Percentiles rank a stretch among this genome's conserved stretches.
Conservation (phyloP, 2,329 filamentous ascomycete species). For the Cadophora sp. region DNA sequence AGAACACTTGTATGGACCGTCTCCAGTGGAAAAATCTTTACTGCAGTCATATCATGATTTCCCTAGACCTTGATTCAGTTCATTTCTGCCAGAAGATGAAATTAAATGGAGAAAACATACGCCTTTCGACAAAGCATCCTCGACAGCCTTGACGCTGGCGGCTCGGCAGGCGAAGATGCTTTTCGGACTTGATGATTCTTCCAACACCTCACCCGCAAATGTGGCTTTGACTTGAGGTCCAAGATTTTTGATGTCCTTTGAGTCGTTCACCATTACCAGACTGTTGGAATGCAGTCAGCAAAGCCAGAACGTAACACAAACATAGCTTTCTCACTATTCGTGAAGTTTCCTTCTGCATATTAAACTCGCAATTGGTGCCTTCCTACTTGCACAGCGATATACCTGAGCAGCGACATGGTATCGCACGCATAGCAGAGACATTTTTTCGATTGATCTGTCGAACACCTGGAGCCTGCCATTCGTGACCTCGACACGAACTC, state of each 20-base stretch:
- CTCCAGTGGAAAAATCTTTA: conserved; percentile 14
- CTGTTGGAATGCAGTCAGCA: neutral
- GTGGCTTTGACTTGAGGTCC: conserved; percentile 4
- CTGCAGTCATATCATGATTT: conserved; percentile 10
- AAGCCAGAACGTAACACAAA: neutral
- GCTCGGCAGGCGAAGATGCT: conserved; percentile 11
- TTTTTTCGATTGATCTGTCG: neutral
- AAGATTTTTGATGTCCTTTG: neutral
- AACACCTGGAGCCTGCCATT: neutral
- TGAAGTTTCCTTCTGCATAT: neutral
- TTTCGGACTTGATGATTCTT: conserved; percentile 11
- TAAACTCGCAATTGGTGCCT: neutral
- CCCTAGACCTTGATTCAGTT: neutral
- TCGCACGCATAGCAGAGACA: neutral
- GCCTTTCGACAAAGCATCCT: neutral
- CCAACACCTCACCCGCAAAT: conserved; percentile 10
- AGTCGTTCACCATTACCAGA: conserved; percentile 8
- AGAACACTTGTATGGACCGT: conserved; percentile 11
- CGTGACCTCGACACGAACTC: neutral
- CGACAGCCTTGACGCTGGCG: neutral
- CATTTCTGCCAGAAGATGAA: neutral
- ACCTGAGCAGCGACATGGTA: neutral
- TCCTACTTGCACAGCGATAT: neutral
- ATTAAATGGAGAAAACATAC: neutral
- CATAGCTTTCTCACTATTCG: neutral